These are phyloP conservation scores for Magnaporthiopsis poae DNA, from an alignment of 2,329 filamentous ascomycete genomes.

Conservation along the genomic window DNA sequence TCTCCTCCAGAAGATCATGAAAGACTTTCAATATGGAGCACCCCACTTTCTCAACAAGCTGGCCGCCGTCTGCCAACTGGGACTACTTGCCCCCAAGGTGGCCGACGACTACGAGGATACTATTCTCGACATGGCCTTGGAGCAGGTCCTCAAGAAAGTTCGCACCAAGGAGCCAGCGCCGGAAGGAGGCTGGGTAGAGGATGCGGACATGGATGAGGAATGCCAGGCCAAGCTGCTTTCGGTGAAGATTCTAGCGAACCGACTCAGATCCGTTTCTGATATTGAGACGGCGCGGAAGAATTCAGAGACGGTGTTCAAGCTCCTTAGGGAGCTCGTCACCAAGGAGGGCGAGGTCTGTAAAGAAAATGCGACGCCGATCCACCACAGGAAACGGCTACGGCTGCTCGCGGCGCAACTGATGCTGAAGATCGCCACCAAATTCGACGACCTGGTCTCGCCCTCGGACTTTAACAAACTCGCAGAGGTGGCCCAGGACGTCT, in stretches of 20 bases:
- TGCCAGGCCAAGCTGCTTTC: constrained; percentile 75
- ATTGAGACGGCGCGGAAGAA: constrained; percentile 44
- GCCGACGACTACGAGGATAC: constrained; percentile 63
- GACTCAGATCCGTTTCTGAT: constrained; percentile 46
- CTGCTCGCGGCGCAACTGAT: constrained; percentile 70
- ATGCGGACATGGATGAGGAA: constrained; percentile 65
- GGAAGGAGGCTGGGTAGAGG: constrained; percentile 50
- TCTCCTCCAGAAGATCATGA: constrained; percentile 64
- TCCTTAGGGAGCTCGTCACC: constrained; percentile 66
- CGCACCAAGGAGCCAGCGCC: constrained; percentile 48
- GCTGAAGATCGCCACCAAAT: constrained; percentile 75
- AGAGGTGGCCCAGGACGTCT: constrained; percentile 68
- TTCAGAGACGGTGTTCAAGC: constrained; percentile 50
- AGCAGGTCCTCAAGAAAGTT: constrained; percentile 62
- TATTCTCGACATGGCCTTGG: constrained; percentile 69
- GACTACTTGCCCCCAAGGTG: constrained; percentile 62
- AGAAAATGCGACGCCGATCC: constrained; percentile 60
- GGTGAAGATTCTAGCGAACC: constrained; percentile 77
- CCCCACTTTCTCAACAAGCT: constrained; percentile 68
- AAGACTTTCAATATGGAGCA: constrained; percentile 62
- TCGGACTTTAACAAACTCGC: constrained; percentile 73
- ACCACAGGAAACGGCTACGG: constrained; percentile 72
- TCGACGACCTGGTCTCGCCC: constrained; percentile 66
- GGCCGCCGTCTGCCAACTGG: constrained; percentile 62
- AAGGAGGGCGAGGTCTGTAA: constrained; percentile 73